phyloP scores from a whole-genome alignment of 2,329 filamentous ascomycete genomes.

The Didymella exigua region DNA sequence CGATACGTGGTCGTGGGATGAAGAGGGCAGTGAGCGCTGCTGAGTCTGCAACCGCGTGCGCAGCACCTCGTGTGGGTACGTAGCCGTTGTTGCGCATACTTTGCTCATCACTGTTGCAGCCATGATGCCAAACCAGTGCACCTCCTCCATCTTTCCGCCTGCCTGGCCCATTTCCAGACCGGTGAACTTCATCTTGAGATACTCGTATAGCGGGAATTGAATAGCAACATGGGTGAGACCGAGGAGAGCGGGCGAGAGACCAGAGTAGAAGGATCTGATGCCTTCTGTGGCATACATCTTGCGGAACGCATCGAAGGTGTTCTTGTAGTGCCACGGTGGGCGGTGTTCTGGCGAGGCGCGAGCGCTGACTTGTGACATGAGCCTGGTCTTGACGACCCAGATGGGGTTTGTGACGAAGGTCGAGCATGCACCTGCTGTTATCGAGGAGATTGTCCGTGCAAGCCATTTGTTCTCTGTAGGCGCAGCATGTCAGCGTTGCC shows the following conservation, averaged over 20 bases:
- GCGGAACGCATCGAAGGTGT: slow-evolving; percentile 85
- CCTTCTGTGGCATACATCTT: slow-evolving; percentile 97
- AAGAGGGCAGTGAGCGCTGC: slow-evolving; percentile 66
- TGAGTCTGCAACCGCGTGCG: slow-evolving; percentile 94
- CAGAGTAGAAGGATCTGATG: slow-evolving; percentile 89
- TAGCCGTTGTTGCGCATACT: slow-evolving; percentile 89
- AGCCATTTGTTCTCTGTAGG: slow-evolving; percentile 70
- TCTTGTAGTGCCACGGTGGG: slow-evolving; percentile 88
- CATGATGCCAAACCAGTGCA: slow-evolving; percentile 83
- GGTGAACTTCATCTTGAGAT: slow-evolving; percentile 86
- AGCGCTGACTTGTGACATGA: slow-evolving; percentile 87
- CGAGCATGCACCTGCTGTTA: slow-evolving; percentile 88
- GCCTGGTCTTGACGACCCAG: slow-evolving; percentile 97
- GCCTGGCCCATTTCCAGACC: slow-evolving; percentile 84
- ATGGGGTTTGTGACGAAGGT: slow-evolving; percentile 96
- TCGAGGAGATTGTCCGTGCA: slow-evolving; percentile 85
- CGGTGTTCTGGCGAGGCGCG: slow-evolving; percentile 61
- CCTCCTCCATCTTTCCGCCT: slow-evolving; percentile 60
- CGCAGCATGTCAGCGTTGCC: slow-evolving; percentile 19
- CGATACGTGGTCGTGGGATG: slow-evolving; percentile 57
- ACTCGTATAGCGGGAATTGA: slow-evolving; percentile 96
- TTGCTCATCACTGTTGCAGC: slow-evolving; percentile 92
- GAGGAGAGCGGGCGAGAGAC: slow-evolving; percentile 86
- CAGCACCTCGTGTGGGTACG: slow-evolving; percentile 96
- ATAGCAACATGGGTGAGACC: slow-evolving; percentile 95